Evolutionary conservation across 192 early-diverging fungal genomes (phyloP).

Genomic region (Rhizoclosmatium globosum): DNA sequence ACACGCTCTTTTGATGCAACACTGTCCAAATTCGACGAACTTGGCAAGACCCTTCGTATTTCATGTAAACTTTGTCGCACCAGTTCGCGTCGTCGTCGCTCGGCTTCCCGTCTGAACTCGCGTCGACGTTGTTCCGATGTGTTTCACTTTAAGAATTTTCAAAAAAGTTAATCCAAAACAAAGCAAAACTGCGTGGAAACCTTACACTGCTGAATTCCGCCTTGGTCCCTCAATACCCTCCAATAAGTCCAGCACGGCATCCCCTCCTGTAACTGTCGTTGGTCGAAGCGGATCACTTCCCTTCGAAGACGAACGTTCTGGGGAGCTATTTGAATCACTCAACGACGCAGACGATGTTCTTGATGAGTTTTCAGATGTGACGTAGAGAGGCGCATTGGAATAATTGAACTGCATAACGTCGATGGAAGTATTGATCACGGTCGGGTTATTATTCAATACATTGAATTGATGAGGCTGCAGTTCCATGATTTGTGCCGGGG

Average conservation of each 20-base stretch:
- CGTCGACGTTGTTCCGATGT: too few relatives aligned
- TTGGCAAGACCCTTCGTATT: not conserved
- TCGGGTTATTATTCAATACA: not conserved
- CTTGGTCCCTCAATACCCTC: not conserved
- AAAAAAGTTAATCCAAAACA: not conserved
- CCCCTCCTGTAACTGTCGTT: not conserved
- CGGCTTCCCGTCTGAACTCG: conserved; percentile 11
- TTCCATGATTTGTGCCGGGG: conserved; percentile 6
- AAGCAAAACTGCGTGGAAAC: not conserved
- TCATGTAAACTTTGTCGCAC: not conserved
- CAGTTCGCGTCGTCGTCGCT: conserved; percentile 4
- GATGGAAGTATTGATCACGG: not conserved
- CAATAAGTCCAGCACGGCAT: not conserved
- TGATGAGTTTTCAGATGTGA: conserved; percentile 1
- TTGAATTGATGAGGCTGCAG: not conserved
- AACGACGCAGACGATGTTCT: not conserved
- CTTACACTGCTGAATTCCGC: not conserved
- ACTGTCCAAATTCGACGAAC: not conserved
- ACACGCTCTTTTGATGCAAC: conserved; percentile 1
- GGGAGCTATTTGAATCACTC: not conserved
- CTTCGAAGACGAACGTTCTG: not conserved
- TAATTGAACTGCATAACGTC: not conserved
- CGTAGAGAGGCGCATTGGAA: not conserved
- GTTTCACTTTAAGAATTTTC: too few relatives aligned
- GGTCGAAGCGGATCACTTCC: not conserved